These are phyloP conservation scores for Escallonia rubra DNA, from an alignment of 129 eudicot genomes.

Conservation along the genomic window DNA sequence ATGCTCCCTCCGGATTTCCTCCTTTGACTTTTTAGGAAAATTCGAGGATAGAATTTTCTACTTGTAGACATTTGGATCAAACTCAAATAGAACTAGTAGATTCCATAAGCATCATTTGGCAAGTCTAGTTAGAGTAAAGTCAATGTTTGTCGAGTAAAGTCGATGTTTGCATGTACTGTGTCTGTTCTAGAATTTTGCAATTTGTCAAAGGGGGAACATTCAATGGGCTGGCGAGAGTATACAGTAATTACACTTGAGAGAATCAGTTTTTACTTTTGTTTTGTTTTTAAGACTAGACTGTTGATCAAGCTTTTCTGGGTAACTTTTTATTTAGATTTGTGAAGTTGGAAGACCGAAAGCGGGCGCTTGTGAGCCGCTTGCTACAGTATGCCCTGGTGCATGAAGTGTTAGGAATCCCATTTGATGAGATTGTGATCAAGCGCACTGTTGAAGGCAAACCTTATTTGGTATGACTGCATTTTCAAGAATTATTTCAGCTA, in stretches of 20 bases:
- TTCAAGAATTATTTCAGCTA: neutral
- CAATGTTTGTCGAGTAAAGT: neutral
- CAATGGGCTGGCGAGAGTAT: neutral
- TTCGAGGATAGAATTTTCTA: no score
- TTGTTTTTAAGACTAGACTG: neutral
- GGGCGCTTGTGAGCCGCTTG: constrained; percentile 87
- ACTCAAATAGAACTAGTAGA: no score
- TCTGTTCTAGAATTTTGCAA: neutral
- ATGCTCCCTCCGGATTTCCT: neutral
- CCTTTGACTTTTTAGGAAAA: neutral
- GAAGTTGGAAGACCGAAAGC: constrained; percentile 71
- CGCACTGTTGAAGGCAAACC: constrained; percentile 80
- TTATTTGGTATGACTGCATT: constrained; percentile 47
- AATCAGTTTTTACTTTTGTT: no score
- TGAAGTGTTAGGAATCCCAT: constrained; percentile 55
- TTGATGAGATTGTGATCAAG: constrained; percentile 41
- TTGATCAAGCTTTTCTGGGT: neutral
- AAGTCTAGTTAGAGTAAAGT: no score
- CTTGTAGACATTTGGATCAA: no score
- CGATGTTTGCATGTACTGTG: neutral
- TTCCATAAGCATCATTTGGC: no score
- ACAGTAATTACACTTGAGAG: neutral
- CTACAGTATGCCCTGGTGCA: constrained; percentile 81
- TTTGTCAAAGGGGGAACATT: neutral
- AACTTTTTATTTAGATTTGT: constrained; percentile 42